Conservation (phyloP, 169 alveolate species). For the Cryptosporidium canis region DNA sequence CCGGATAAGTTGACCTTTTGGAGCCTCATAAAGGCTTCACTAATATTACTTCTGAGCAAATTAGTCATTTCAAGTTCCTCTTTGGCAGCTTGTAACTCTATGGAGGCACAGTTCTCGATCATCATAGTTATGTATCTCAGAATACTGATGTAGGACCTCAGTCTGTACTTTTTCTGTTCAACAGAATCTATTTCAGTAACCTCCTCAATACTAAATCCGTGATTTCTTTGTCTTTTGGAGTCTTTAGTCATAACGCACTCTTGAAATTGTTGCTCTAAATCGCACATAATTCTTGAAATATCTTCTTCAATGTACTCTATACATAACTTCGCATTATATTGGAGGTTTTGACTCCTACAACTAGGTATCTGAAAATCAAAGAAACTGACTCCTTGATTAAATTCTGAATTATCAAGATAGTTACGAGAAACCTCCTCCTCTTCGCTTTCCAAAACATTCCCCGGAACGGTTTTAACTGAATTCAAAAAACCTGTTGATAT, state of each 20-base stretch:
- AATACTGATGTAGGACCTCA: slow-evolving; percentile 21
- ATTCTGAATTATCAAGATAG: background rate
- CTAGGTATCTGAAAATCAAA: slow-evolving; percentile 9
- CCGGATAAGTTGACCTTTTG: slow-evolving; percentile 15
- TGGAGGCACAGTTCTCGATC: slow-evolving; percentile 28
- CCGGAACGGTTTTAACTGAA: slow-evolving; percentile 69
- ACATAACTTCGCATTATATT: slow-evolving; percentile 33
- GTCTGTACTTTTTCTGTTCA: slow-evolving; percentile 46
- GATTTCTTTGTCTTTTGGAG: slow-evolving; percentile 70
- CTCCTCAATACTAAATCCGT: slow-evolving; percentile 65
- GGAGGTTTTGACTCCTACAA: slow-evolving; percentile 47
- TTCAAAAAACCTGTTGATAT: background rate
- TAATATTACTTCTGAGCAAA: slow-evolving; percentile 33
- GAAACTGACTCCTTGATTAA: background rate
- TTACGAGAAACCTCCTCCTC: background rate
- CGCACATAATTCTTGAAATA: slow-evolving; percentile 60
- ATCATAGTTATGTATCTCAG: slow-evolving; percentile 13
- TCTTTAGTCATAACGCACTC: slow-evolving; percentile 65
- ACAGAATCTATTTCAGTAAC: slow-evolving; percentile 56
- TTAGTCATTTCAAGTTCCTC: slow-evolving; percentile 51
- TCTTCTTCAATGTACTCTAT: slow-evolving; percentile 65
- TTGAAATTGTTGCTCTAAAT: slow-evolving; percentile 61
- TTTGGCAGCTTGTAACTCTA: slow-evolving; percentile 35
- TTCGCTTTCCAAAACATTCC: slow-evolving; percentile 39
- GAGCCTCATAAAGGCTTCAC: slow-evolving; percentile 64